Conservation (phyloP, 2,329 filamentous ascomycete species). For the Aureobasidium sp. region DNA sequence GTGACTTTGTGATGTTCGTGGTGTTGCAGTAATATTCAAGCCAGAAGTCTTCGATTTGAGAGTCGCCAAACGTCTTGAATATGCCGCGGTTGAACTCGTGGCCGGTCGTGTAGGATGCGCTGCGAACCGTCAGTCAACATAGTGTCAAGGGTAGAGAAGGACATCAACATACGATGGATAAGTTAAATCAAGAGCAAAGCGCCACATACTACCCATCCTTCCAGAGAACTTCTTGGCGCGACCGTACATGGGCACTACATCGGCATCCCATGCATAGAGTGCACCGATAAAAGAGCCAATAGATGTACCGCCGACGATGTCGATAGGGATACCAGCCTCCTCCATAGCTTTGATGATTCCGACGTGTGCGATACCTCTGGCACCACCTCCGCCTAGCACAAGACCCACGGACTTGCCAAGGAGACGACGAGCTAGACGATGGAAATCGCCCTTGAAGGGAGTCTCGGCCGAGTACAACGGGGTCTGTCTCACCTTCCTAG, state of each 20-base stretch:
- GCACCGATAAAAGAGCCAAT: slow-evolving; percentile 95
- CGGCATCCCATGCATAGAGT: slow-evolving; percentile 90
- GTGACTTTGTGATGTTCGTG: slow-evolving; percentile 93
- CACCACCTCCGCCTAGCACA: slow-evolving; percentile 88
- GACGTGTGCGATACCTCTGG: slow-evolving; percentile 83
- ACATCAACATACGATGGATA: slow-evolving; percentile 62
- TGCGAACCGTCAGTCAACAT: slow-evolving; percentile 22
- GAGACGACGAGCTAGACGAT: slow-evolving; percentile 78
- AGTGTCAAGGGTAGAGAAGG: background rate
- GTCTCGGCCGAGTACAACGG: slow-evolving; percentile 87
- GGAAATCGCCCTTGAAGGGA: slow-evolving; percentile 93
- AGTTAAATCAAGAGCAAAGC: slow-evolving; percentile 92
- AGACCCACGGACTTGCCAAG: slow-evolving; percentile 93
- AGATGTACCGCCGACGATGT: slow-evolving; percentile 90
- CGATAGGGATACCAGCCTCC: slow-evolving; percentile 92
- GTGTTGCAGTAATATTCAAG: slow-evolving; percentile 99
- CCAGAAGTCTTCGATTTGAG: slow-evolving; percentile 99
- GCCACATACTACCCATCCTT: slow-evolving; percentile 98
- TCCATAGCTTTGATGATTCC: slow-evolving; percentile 92
- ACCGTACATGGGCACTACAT: slow-evolving; percentile 94
- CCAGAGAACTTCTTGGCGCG: slow-evolving; percentile 95
- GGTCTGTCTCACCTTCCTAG: slow-evolving; percentile 78
- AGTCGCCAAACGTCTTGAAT: slow-evolving; percentile 95
- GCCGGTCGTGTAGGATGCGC: slow-evolving; percentile 89
- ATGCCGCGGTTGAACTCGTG: slow-evolving; percentile 99